Evolutionary conservation across 2,329 filamentous ascomycete species (phyloP).

Genomic region (Cordyceps tenuipes): DNA sequence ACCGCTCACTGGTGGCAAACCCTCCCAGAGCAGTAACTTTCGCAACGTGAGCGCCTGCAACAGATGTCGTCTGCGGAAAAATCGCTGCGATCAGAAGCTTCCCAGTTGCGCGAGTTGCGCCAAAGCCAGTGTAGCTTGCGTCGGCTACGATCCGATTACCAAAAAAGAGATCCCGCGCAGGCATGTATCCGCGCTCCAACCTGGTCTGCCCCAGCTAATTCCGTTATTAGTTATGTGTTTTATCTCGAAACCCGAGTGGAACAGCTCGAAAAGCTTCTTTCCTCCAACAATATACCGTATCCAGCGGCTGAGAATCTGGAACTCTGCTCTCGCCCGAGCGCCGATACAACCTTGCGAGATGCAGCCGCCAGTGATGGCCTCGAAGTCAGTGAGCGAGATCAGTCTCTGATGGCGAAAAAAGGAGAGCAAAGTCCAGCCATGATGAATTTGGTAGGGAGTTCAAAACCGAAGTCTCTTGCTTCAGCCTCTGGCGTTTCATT

Average conservation of each 20-base stretch:
- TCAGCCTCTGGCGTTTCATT: slow-evolving; percentile 90
- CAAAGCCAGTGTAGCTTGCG: slow-evolving; percentile 84
- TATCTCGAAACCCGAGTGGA: slow-evolving; percentile 83
- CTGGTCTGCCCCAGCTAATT: not conserved
- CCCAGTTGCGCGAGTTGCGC: slow-evolving; percentile 87
- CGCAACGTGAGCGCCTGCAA: slow-evolving; percentile 93
- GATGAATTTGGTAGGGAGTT: slow-evolving; percentile 68
- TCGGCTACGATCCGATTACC: slow-evolving; percentile 93
- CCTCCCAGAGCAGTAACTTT: slow-evolving; percentile 58
- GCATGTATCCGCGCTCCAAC: slow-evolving; percentile 44
- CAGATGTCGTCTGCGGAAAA: slow-evolving; percentile 84
- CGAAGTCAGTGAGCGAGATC: slow-evolving; percentile 17
- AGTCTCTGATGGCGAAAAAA: slow-evolving; percentile 26
- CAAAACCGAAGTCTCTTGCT: slow-evolving; percentile 73
- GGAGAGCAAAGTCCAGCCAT: slow-evolving; percentile 35
- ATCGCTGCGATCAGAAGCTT: slow-evolving; percentile 86
- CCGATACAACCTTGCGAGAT: slow-evolving; percentile 20
- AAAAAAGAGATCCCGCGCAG: slow-evolving; percentile 91
- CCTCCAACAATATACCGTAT: slow-evolving; percentile 60
- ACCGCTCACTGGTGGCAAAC: slow-evolving; percentile 30
- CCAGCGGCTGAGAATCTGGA: slow-evolving; percentile 65
- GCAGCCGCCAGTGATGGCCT: slow-evolving; percentile 25
- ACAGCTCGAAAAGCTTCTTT: slow-evolving; percentile 71
- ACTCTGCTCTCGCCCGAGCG: slow-evolving; percentile 42
- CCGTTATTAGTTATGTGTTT: slow-evolving; percentile 68